These are phyloP conservation scores for Lodderomyces orthopsilosis DNA, from an alignment of 1,139 yeast genomes.

Conservation along the genomic window DNA sequence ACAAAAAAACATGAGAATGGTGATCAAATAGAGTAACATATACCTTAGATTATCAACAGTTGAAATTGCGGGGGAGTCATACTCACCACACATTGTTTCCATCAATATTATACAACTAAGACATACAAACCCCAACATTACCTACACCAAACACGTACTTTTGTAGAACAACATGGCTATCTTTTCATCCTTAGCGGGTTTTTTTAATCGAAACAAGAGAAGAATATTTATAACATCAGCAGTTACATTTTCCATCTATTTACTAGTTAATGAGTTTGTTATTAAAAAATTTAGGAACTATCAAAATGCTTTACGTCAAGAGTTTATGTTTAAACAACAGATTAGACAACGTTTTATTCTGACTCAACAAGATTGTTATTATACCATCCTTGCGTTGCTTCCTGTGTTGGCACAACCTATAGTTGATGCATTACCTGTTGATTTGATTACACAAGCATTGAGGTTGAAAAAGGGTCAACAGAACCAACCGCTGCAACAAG, in stretches of 20 bases:
- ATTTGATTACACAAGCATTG: slow-evolving; percentile 67
- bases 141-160: not conserved
- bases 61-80: too few relatives aligned
- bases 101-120: too few relatives aligned
- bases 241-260: slow-evolving; percentile 54
- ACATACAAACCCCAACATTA: not conserved
- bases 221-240: slow-evolving; percentile 60
- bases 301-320: slow-evolving; percentile 68
- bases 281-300: slow-evolving; percentile 60
- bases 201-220: slow-evolving; percentile 60
- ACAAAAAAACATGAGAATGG: too few relatives aligned
- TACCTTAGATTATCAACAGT: too few relatives aligned
- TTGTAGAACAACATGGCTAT: slow-evolving; percentile 32
- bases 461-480: slow-evolving; percentile 50
- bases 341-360: slow-evolving; percentile 75
- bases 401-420: slow-evolving; percentile 75
- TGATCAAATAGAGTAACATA: too few relatives aligned
- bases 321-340: slow-evolving; percentile 77
- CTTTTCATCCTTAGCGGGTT: slow-evolving; percentile 54
- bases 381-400: slow-evolving; percentile 77
- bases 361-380: slow-evolving; percentile 87
- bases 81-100: too few relatives aligned
- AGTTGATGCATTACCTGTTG: slow-evolving; percentile 64
- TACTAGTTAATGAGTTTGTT: slow-evolving; percentile 57
- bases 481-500: slow-evolving; percentile 14